These are phyloP conservation scores for Leptographium radiaticola DNA, from an alignment of 2,329 filamentous ascomycete species.

Conservation along the genomic window DNA sequence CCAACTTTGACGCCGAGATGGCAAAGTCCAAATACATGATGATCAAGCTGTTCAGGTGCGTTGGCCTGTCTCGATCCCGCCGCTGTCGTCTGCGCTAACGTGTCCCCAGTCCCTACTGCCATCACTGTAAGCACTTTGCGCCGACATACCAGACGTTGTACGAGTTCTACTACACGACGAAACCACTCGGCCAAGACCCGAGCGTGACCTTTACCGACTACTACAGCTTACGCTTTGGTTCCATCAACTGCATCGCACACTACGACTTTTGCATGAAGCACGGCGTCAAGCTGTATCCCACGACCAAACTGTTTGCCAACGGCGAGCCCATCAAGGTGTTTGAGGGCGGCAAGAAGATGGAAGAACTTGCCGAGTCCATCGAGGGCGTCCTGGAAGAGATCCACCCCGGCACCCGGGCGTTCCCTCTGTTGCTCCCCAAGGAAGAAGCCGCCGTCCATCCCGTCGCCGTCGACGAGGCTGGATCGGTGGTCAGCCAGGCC, in stretches of 20 bases:
- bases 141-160: slow-evolving; percentile 86
- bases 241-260: slow-evolving; percentile 73
- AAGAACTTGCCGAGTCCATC: slow-evolving; percentile 37
- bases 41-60: slow-evolving; percentile 57
- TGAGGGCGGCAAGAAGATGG: slow-evolving; percentile 53
- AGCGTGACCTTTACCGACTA: slow-evolving; percentile 57
- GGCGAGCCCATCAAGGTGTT: slow-evolving; percentile 53
- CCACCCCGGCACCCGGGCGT: slow-evolving; percentile 67
- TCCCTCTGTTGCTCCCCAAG: slow-evolving; percentile 54
- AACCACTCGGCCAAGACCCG: slow-evolving; percentile 45
- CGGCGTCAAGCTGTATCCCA: slow-evolving; percentile 58
- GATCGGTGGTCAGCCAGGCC: not conserved
- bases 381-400: slow-evolving; percentile 66
- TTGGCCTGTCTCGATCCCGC: slow-evolving; percentile 1
- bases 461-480: slow-evolving; percentile 22
- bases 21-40: slow-evolving; percentile 39
- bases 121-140: slow-evolving; percentile 66
- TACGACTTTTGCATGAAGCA: slow-evolving; percentile 63
- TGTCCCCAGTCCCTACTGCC: slow-evolving; percentile 40
- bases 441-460: slow-evolving; percentile 42
- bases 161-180: slow-evolving; percentile 87
- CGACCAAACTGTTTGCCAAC: slow-evolving; percentile 67
- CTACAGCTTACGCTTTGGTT: slow-evolving; percentile 82
- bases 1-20: slow-evolving; percentile 43
- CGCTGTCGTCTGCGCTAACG: not conserved